Evolutionary conservation across 805 yeast genomes (phyloP), one percentile per base, ranked within the genome.

Genomic region (Yarrowia hollandica): DNA sequence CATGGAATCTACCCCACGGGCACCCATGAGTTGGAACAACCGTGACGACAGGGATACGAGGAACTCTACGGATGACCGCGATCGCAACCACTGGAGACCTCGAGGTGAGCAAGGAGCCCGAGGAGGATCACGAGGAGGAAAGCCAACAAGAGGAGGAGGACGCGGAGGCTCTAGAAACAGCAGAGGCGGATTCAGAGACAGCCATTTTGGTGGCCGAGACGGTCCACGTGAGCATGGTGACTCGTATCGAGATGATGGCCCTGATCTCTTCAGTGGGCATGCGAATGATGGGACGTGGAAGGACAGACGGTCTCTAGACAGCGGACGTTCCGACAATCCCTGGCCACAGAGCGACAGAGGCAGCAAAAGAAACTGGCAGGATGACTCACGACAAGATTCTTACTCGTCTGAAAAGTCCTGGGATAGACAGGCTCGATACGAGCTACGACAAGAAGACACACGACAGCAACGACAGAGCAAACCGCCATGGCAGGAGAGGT

Each of bases 1-100:
- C 35, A 44, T 44, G 52, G 52, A 44, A 19, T n/a, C 52, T 9
- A 30, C 52, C 23, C 52, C 52, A n/a, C 34, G 52, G 25, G 35
- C 34, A 18, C 52, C 52, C 34, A 44, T 44, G 52, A 44, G 52
- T 8, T 44, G 52, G 52, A 30, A n/a, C 25, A 44, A 44, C 18
- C 52, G 52, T 14, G 52, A 44, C 26, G 52, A 44, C 25, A 18
- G 35, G 52, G 35, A 26, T 14, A 4, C 34, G 2, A 5, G 52
- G 6, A 35, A 44, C 11, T 21, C 34, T 2, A 23, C 35, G 9
- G 52, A 44, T n/a, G 48, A 41, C 35, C 52, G 52, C 15, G 52
- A 28, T 14, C 34, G 52, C 34, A n/a, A 25, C 11, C 25, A 28
- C 25, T 44, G 52, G 52, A 19, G 52, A 8, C 35, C 46, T 11